Conservation (phyloP, 495 filamentous ascomycete genomes). For the Tuber magnatum region DNA sequence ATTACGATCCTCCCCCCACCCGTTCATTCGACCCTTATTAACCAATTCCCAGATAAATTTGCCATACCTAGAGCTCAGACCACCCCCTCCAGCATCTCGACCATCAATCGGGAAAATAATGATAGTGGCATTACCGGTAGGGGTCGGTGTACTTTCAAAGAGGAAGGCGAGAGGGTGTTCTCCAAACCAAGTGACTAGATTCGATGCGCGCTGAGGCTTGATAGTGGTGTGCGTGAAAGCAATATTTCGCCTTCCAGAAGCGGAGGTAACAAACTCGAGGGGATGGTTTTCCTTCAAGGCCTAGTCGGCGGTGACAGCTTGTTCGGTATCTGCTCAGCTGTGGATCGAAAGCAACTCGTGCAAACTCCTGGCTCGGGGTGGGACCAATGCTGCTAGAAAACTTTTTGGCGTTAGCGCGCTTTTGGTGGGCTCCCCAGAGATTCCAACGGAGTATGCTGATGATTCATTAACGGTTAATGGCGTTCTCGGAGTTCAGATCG, state of each 20-base stretch:
- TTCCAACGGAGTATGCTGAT: constrained; percentile 67
- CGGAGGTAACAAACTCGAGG: constrained; percentile 79
- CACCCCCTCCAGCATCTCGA: constrained; percentile 60
- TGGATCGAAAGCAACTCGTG: constrained; percentile 69
- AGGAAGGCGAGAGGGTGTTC: constrained; percentile 67
- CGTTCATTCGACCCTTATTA: constrained; percentile 88
- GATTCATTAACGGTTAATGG: background rate
- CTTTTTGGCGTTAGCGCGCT: constrained; percentile 66
- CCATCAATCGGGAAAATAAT: constrained; percentile 83
- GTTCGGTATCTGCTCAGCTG: constrained; percentile 36
- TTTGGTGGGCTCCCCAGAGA: constrained; percentile 71
- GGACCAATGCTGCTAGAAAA: constrained; percentile 73
- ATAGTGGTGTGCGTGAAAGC: constrained; percentile 82
- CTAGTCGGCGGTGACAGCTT: constrained; percentile 47
- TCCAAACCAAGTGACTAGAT: constrained; percentile 64
- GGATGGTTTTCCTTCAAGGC: constrained; percentile 74
- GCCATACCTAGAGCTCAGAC: constrained; percentile 69
- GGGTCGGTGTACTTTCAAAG: constrained; percentile 62
- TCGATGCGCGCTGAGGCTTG: constrained; percentile 78
- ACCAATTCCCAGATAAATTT: constrained; percentile 91
- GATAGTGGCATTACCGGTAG: constrained; percentile 65
- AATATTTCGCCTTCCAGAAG: constrained; percentile 87
- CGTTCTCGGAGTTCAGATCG: background rate
- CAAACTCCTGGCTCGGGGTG: constrained; percentile 70
- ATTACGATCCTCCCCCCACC: constrained; percentile 83